Evolutionary conservation across 306 rosid species (phyloP).

Genomic region (Inga laurina): DNA sequence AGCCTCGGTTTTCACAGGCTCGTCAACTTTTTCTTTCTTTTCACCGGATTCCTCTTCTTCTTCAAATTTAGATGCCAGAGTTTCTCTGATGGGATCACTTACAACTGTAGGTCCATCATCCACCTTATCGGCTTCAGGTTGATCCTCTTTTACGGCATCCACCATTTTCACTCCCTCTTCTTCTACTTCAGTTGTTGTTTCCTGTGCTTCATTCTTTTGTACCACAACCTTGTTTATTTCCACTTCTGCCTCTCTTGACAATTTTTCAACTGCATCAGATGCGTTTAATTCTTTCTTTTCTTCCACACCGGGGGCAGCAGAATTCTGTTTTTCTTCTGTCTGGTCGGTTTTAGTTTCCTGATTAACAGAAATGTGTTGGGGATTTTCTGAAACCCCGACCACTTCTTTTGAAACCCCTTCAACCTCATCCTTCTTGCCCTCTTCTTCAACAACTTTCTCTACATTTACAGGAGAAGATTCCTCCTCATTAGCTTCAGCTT

Average conservation of each 20-base stretch:
- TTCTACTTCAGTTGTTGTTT: constrained; percentile 31
- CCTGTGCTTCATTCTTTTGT: constrained; percentile 37
- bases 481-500: constrained; percentile 31
- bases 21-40: constrained; percentile 43
- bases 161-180: constrained; percentile 15
- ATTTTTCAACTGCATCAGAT: constrained; percentile 30
- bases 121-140: constrained; percentile 32
- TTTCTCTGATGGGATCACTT: constrained; percentile 34
- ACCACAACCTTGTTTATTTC: constrained; percentile 42
- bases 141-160: constrained; percentile 28
- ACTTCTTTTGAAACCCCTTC: not conserved
- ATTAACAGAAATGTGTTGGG: constrained; percentile 21
- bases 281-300: constrained; percentile 42
- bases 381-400: not conserved
- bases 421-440: not conserved
- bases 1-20: constrained; percentile 48
- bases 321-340: constrained; percentile 31
- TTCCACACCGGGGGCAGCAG: constrained; percentile 21
- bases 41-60: constrained; percentile 44
- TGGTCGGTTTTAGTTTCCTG: constrained; percentile 34
- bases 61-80: constrained; percentile 52
- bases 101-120: constrained; percentile 40
- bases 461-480: constrained; percentile 37
- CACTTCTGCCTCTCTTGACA: constrained; percentile 40
- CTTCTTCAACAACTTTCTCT: constrained; percentile 29